phyloP scores from a whole-genome alignment of 169 alveolate species.

The Cryptosporidium bovis region DNA sequence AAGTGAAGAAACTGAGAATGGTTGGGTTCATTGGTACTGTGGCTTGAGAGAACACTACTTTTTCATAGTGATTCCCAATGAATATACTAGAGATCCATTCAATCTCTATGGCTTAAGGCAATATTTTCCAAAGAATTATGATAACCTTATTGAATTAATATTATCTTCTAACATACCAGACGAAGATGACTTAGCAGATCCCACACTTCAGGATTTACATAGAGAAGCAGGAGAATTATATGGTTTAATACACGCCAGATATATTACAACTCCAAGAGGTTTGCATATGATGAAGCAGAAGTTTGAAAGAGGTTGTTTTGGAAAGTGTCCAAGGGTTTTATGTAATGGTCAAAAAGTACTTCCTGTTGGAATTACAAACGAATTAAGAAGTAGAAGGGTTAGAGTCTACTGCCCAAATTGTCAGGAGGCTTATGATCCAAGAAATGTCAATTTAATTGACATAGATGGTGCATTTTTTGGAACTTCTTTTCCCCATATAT shows the following conservation, averaged over 20 bases:
- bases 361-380: slow-evolving; percentile 96
- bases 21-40: slow-evolving; percentile 77
- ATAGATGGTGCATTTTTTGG: slow-evolving; percentile 98
- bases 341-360: slow-evolving; percentile 94
- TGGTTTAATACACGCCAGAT: slow-evolving; percentile 95
- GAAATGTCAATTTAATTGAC: slow-evolving; percentile 83
- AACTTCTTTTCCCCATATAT: slow-evolving; percentile 92
- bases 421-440: slow-evolving; percentile 90
- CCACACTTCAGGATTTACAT: slow-evolving; percentile 82
- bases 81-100: slow-evolving; percentile 78
- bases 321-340: slow-evolving; percentile 96
- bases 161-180: slow-evolving; percentile 76
- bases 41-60: slow-evolving; percentile 74
- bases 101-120: slow-evolving; percentile 82
- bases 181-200: slow-evolving; percentile 79
- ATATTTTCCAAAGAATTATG: slow-evolving; percentile 75
- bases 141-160: slow-evolving; percentile 73
- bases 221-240: slow-evolving; percentile 92
- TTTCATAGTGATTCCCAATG: slow-evolving; percentile 72
- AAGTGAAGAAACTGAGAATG: slow-evolving; percentile 66
- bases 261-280: slow-evolving; percentile 93
- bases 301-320: slow-evolving; percentile 94
- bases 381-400: slow-evolving; percentile 91
- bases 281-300: slow-evolving; percentile 92
- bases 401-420: slow-evolving; percentile 96